Percentiles rank a stretch among this genome's conserved stretches.
These are phyloP conservation scores for Daldinia vernicosa DNA, from an alignment of 495 filamentous ascomycete genomes.

Conservation along the genomic window DNA sequence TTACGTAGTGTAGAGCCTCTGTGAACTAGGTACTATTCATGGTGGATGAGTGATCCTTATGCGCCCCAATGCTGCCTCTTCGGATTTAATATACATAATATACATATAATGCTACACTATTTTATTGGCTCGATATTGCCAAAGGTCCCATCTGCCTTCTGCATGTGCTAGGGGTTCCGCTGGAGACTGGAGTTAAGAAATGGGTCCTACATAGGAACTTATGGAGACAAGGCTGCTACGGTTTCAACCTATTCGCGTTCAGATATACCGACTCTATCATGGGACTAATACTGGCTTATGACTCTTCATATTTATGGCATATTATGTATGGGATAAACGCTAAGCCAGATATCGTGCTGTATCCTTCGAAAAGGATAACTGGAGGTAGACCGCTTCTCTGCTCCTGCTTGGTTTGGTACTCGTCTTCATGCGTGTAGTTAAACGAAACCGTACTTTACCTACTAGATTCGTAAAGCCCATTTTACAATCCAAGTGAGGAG, in stretches of 20 bases:
- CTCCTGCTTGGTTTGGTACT: neutral
- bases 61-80: neutral
- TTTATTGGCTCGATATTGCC: neutral
- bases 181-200: slow-evolving; percentile 1
- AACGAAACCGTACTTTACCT: neutral
- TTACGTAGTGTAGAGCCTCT: neutral
- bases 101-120: neutral
- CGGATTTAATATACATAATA: neutral
- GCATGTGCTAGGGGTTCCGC: neutral
- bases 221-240: neutral
- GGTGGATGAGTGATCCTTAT: neutral
- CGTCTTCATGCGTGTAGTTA: neutral
- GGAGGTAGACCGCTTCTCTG: neutral
- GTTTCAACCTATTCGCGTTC: neutral
- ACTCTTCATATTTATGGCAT: neutral
- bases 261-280: neutral
- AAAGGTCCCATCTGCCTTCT: neutral
- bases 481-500: neutral
- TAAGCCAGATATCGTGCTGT: neutral
- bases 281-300: neutral
- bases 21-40: neutral
- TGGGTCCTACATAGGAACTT: neutral
- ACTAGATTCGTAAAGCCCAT: neutral
- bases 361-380: neutral
- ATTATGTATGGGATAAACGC: neutral